A percentile compares a stretch with the other conserved stretches of the same genome.
Evolutionary conservation across 2,329 filamentous ascomycete species (phyloP).

Genomic region (Microascus cirrosus): DNA sequence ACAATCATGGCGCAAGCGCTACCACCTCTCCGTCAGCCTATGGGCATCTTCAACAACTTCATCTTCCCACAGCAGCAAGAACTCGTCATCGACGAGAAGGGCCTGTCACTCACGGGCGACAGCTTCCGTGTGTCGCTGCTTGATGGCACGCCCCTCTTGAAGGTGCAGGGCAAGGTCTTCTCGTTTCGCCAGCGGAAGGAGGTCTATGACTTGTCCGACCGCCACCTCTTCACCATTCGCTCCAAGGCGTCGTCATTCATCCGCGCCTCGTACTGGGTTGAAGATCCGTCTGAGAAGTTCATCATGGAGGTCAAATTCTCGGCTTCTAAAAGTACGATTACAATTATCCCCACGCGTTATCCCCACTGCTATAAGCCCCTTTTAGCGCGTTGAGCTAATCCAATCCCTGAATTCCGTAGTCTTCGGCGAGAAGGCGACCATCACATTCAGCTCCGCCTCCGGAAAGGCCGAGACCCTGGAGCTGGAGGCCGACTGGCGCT

Average conservation of each 20-base stretch:
- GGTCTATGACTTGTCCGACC: constrained; percentile 38
- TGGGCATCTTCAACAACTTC: constrained; percentile 27
- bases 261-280: constrained; percentile 39
- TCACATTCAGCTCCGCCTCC: constrained; percentile 40
- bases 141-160: constrained; percentile 40
- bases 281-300: constrained; percentile 30
- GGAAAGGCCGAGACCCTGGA: constrained; percentile 32
- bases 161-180: constrained; percentile 43
- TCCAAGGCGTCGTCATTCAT: constrained; percentile 36
- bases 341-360: background rate
- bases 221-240: constrained; percentile 45
- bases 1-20: constrained; percentile 10
- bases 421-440: constrained; percentile 39
- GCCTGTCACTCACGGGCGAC: constrained; percentile 51
- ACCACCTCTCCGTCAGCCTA: constrained; percentile 15
- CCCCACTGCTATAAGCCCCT: background rate
- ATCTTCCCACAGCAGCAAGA: constrained; percentile 29
- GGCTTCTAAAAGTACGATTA: constrained; percentile 31
- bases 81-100: constrained; percentile 48
- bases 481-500: constrained; percentile 52
- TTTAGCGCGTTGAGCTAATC: background rate
- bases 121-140: constrained; percentile 50
- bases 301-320: constrained; percentile 39
- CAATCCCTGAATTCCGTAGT: constrained; percentile 22
- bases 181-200: constrained; percentile 43